Evolutionary conservation across 129 eudicot species (phyloP), one percentile per base, ranked within the genome.

Genomic region (Lonicera japonica): DNA sequence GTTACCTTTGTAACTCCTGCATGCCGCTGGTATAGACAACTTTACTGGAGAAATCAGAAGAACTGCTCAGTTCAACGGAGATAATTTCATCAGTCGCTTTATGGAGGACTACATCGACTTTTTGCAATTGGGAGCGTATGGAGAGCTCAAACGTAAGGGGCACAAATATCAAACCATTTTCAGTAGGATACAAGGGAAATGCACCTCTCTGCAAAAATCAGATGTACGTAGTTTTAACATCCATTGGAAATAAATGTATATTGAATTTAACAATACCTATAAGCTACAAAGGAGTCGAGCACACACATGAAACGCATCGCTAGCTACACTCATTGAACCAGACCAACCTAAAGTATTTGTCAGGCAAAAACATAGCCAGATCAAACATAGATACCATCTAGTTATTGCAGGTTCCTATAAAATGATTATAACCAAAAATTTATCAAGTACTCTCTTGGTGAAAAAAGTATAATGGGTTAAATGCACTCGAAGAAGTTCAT

Each of bases 21-120:
- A 92, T 72, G 63, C 92, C 74, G 36, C 43, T 65, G 61, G 85
- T 85, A 73, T 79, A 92, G 67, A 80, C 78, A 57, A 92, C 74
- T 63, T 80, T 78, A 59, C 77, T 78, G 48, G 73, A 56, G 25
- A 41, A 45, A 43, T 74, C 74, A 43, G 63, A 72, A 55, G 89
- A 65, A 61, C 59, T 71, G 65, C 69, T 75, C 84, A 85, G 79
- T 60, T 82, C 91, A 68, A 92, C 76, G 55, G 91, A 76, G 12
- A 79, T 68, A 67, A 92, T 92, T 54, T 92, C 95, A 88, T 92
- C 99, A 0, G 99, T 92, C 72, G 95, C 95, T 78, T 92, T 92
- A 64, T 92, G 99, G 70, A 92, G 81, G 65, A 92, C 67, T 40
- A 76, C 73, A 58, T 92, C 96, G 64, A 87, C 83, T 54, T 80